Percentiles rank a stretch among this genome's conserved stretches.
These are phyloP conservation scores for Mucor plumbeus DNA, from an alignment of 371 early-diverging fungal species.

Conservation along the genomic window DNA sequence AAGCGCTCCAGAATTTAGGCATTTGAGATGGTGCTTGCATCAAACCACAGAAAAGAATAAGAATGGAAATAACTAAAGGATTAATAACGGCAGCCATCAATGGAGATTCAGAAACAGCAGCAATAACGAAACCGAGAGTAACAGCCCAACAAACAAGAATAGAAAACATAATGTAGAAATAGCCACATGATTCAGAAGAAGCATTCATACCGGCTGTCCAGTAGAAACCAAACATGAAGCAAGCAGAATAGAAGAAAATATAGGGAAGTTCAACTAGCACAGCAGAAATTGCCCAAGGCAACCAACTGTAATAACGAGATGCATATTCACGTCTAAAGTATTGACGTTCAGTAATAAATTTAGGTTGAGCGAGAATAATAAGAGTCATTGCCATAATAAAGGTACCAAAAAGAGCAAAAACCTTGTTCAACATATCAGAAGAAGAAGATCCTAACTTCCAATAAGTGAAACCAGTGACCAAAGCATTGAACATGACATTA, in stretches of 20 bases:
- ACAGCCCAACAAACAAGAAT: slow-evolving; percentile 68
- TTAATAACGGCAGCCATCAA: slow-evolving; percentile 74
- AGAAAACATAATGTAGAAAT: slow-evolving; percentile 67
- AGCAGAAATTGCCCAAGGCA: slow-evolving; percentile 62
- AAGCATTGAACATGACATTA: slow-evolving; percentile 54
- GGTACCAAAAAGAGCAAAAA: slow-evolving; percentile 76
- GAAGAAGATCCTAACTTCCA: slow-evolving; percentile 62
- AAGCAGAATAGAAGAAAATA: slow-evolving; percentile 52
- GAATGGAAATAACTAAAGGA: slow-evolving; percentile 72
- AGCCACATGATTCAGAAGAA: slow-evolving; percentile 54
- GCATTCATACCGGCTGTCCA: slow-evolving; percentile 71
- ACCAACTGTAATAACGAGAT: slow-evolving; percentile 76
- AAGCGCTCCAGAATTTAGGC: slow-evolving; percentile 77
- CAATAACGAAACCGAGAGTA: slow-evolving; percentile 66
- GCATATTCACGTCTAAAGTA: slow-evolving; percentile 77
- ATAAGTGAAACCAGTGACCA: slow-evolving; percentile 78
- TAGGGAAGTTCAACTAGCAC: slow-evolving; percentile 68
- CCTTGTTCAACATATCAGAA: slow-evolving; percentile 69
- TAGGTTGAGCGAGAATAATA: slow-evolving; percentile 76
- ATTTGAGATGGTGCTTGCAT: slow-evolving; percentile 69
- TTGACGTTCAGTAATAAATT: slow-evolving; percentile 70
- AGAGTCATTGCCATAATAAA: slow-evolving; percentile 69
- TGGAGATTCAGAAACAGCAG: slow-evolving; percentile 54
- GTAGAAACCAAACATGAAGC: slow-evolving; percentile 71
- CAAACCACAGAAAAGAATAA: slow-evolving; percentile 76